These are phyloP conservation scores for Tetrahymena elliotti DNA, from an alignment of 73 alveolate genomes.

Conservation along the genomic window DNA sequence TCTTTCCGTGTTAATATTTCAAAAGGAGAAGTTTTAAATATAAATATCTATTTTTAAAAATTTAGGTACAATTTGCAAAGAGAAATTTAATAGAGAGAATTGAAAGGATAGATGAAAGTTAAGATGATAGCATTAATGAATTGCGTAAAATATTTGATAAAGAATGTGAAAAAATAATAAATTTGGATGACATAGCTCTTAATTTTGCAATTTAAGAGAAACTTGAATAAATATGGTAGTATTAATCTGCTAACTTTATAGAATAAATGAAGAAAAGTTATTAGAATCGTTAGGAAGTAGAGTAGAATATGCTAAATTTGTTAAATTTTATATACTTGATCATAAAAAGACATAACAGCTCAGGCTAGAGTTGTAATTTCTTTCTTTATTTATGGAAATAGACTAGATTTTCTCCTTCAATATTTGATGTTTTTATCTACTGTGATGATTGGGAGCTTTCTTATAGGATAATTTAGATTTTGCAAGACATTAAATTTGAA, in stretches of 20 bases:
- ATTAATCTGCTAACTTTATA: background rate
- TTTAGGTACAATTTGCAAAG: background rate
- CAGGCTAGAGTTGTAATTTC: background rate
- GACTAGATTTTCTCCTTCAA: background rate
- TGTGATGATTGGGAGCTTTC: background rate
- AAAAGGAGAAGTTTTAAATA: background rate
- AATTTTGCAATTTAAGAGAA: background rate
- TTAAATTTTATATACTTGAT: background rate
- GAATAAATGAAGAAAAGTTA: background rate
- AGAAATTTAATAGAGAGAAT: background rate
- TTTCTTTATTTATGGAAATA: background rate
- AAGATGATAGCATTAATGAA: background rate
- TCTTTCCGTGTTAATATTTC: no score
- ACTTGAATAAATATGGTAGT: background rate
- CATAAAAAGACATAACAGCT: background rate
- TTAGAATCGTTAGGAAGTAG: background rate
- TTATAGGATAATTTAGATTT: background rate
- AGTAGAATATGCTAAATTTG: background rate
- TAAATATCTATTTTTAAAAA: background rate
- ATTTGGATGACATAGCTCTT: background rate
- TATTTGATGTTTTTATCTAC: background rate
- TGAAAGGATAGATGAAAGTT: background rate
- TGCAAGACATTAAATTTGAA: background rate
- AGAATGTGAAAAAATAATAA: background rate
- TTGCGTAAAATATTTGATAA: background rate